phyloP scores from a whole-genome alignment of 352 stramenopile species.

The Pythium folliculosum region DNA sequence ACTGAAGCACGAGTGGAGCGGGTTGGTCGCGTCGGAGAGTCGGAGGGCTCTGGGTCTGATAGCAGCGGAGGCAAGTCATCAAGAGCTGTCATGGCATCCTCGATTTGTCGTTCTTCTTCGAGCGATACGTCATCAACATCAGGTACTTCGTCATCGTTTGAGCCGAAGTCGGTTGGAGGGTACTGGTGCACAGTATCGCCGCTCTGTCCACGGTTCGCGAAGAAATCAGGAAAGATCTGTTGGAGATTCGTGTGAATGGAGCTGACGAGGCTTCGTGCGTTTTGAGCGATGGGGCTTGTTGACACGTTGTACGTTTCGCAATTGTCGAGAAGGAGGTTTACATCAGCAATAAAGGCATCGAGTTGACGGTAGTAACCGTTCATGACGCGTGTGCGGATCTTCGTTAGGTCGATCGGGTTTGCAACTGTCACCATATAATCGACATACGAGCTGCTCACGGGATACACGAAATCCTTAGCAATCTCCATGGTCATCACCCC shows the following conservation, averaged over 20 bases:
- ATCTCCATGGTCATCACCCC: constrained; percentile 71
- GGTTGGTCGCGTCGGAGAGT: constrained; percentile 5
- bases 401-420: constrained; percentile 84
- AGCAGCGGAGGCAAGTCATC: constrained; percentile 20
- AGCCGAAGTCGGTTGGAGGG: constrained; percentile 58
- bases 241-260: constrained; percentile 63
- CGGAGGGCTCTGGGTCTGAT: not conserved
- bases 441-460: constrained; percentile 69
- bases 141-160: constrained; percentile 29
- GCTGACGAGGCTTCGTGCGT: constrained; percentile 66
- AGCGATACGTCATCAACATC: constrained; percentile 24
- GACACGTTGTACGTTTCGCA: constrained; percentile 88
- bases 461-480: constrained; percentile 78
- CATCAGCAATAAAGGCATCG: constrained; percentile 77
- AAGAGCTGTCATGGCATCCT: constrained; percentile 29
- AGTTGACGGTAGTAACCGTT: constrained; percentile 83
- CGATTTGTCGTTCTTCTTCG: constrained; percentile 29
- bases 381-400: constrained; percentile 69
- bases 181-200: constrained; percentile 39
- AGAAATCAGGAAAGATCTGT: constrained; percentile 57
- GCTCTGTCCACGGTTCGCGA: constrained; percentile 22
- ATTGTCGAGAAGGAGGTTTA: constrained; percentile 71
- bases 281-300: constrained; percentile 80
- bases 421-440: constrained; percentile 84
- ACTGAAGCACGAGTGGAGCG: constrained; percentile 1